phyloP scores from a whole-genome alignment of 1,284 basidiomycete genomes.

The Mycosarcoma mackinlayi region DNA sequence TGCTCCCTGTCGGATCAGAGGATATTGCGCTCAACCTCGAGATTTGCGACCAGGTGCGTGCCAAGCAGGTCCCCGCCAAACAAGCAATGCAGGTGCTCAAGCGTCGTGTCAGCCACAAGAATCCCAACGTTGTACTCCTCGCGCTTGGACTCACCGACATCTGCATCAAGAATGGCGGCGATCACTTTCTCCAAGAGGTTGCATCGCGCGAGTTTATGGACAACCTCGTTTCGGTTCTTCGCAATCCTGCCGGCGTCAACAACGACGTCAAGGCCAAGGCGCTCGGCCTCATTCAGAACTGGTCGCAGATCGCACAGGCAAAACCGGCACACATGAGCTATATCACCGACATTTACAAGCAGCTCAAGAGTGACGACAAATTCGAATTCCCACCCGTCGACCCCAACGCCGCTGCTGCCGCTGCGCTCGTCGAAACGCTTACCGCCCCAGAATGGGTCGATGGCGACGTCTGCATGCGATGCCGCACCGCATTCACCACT shows the following conservation, averaged over 20 bases:
- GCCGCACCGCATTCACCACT: slow-evolving; percentile 89
- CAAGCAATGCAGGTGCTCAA: slow-evolving; percentile 90
- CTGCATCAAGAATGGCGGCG: slow-evolving; percentile 97
- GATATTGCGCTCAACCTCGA: slow-evolving; percentile 95
- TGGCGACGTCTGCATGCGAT: slow-evolving; percentile 91
- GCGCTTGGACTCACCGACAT: slow-evolving; percentile 85
- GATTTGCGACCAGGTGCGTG: slow-evolving; percentile 92
- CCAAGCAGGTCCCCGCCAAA: slow-evolving; percentile 85
- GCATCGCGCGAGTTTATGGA: slow-evolving; percentile 89
- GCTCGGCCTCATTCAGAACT: slow-evolving; percentile 85
- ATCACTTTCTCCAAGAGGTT: slow-evolving; percentile 78
- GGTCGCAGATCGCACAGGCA: slow-evolving; percentile 88
- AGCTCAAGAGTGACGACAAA: slow-evolving; percentile 69
- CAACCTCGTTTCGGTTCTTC: slow-evolving; percentile 84
- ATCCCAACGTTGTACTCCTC: slow-evolving; percentile 93
- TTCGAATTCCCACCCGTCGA: slow-evolving; percentile 86
- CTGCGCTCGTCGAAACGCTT: slow-evolving; percentile 64
- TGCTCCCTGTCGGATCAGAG: slow-evolving; percentile 78
- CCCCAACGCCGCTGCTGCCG: slow-evolving; percentile 71
- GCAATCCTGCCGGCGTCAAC: slow-evolving; percentile 74
- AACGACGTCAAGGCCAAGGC: slow-evolving; percentile 86
- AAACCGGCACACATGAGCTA: slow-evolving; percentile 73
- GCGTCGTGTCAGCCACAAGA: slow-evolving; percentile 87
- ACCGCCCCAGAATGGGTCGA: slow-evolving; percentile 92
- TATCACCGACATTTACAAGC: slow-evolving; percentile 63